Evolutionary conservation across 768 basidiomycete genomes (phyloP).

Genomic region (Pisolithus microcarpus): DNA sequence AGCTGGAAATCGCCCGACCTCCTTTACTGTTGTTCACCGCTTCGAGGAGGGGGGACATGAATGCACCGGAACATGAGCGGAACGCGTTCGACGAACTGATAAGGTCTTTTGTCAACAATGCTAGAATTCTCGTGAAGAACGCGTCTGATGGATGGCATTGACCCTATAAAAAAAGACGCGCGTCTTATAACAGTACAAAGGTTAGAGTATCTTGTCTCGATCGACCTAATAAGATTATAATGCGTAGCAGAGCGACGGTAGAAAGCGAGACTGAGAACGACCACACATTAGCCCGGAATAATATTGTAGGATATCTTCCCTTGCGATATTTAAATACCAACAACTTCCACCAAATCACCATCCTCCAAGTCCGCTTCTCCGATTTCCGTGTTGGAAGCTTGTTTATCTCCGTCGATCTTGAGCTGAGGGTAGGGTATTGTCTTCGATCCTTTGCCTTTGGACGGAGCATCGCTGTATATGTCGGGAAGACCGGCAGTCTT

Average conservation of each 20-base stretch:
- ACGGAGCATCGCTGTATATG: constrained; percentile 36
- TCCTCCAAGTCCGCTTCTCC: constrained; percentile 69
- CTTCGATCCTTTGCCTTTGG: constrained; percentile 29
- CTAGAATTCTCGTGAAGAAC: constrained; percentile 83
- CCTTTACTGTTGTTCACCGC: constrained; percentile 69
- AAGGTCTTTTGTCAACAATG: constrained; percentile 87
- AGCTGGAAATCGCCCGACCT: constrained; percentile 78
- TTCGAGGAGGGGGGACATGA: constrained; percentile 55
- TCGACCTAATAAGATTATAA: not conserved
- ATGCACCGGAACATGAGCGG: constrained; percentile 54
- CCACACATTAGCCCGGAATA: not conserved
- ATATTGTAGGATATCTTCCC: no score
- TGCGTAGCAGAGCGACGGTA: not conserved
- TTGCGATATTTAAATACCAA: constrained; percentile 38
- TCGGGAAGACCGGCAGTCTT: constrained; percentile 57
- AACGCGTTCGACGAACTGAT: constrained; percentile 86
- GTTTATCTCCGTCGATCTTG: constrained; percentile 64
- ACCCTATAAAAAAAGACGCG: not conserved
- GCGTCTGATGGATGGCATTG: constrained; percentile 42
- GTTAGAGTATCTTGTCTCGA: not conserved
- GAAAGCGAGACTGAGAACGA: not conserved
- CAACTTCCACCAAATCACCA: constrained; percentile 72
- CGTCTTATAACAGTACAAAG: not conserved
- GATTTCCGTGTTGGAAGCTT: constrained; percentile 54
- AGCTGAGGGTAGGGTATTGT: constrained; percentile 28